Conservation (phyloP, 768 basidiomycete genomes). For the Boletus patriciae region DNA sequence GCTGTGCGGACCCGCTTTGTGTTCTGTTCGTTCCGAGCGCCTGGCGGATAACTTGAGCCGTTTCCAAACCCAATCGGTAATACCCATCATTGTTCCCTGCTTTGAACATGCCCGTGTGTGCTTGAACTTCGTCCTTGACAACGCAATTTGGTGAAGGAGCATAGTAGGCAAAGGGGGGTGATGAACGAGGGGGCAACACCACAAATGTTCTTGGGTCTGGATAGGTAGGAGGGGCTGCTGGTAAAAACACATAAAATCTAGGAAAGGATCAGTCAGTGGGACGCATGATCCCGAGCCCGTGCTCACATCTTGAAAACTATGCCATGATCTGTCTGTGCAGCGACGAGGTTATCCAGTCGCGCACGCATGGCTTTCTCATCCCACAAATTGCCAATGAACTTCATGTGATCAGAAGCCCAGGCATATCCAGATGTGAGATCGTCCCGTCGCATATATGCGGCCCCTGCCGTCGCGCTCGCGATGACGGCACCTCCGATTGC, state of each 20-base stretch:
- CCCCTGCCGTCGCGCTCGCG: conserved; percentile 81
- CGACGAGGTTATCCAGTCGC: conserved; percentile 62
- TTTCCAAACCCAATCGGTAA: conserved; percentile 76
- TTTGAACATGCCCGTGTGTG: conserved; percentile 88
- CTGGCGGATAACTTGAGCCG: conserved; percentile 60
- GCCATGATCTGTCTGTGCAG: conserved; percentile 58
- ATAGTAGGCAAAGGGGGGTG: conserved; percentile 55
- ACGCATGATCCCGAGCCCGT: not conserved
- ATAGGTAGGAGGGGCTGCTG: conserved; percentile 61
- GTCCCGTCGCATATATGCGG: conserved; percentile 79
- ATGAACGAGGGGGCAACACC: conserved; percentile 59
- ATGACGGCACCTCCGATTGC: conserved; percentile 66
- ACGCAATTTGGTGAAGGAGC: conserved; percentile 62
- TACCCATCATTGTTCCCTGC: conserved; percentile 84
- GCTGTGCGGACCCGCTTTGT: not conserved
- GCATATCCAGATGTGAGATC: conserved; percentile 68
- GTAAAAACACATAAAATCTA: conserved; percentile 81
- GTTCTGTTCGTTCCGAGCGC: conserved; percentile 38
- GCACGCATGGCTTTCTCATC: conserved; percentile 61
- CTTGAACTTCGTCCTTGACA: conserved; percentile 75
- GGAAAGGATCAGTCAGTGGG: conserved; percentile 1
- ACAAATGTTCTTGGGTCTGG: conserved; percentile 70
- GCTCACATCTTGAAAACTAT: conserved; percentile 75
- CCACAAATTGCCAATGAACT: conserved; percentile 86
- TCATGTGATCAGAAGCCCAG: conserved; percentile 87